Conservation (phyloP, 192 early-diverging fungal genomes). For the Backusella circina region DNA sequence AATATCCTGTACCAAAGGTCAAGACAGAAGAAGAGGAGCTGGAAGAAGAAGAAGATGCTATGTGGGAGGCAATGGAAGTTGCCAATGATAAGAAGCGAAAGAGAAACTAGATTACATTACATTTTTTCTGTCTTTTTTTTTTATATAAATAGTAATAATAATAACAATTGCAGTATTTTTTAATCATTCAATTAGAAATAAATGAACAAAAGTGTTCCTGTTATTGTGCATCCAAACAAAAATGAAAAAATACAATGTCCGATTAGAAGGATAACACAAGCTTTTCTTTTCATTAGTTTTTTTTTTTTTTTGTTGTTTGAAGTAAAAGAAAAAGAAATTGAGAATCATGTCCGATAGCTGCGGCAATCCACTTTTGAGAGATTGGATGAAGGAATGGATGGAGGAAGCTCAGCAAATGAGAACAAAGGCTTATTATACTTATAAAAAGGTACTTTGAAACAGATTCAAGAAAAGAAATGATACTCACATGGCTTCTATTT, state of each 20-base stretch:
- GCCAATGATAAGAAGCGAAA: slow-evolving; percentile 23
- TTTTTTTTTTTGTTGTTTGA: neutral
- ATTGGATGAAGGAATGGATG: slow-evolving; percentile 73
- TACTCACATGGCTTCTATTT: neutral
- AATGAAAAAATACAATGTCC: neutral
- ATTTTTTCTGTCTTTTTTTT: neutral
- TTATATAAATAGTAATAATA: neutral
- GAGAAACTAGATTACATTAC: neutral
- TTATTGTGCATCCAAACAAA: neutral
- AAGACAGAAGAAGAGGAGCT: slow-evolving; percentile 28
- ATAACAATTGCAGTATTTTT: neutral
- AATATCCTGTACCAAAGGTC: slow-evolving; percentile 16
- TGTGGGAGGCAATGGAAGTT: slow-evolving; percentile 58
- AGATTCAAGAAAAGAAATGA: neutral
- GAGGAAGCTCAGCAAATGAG: slow-evolving; percentile 44
- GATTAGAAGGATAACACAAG: neutral
- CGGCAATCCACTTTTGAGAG: slow-evolving; percentile 63
- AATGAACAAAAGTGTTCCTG: neutral
- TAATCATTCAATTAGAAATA: neutral
- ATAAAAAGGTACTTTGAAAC: slow-evolving; percentile 42
- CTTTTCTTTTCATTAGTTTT: neutral
- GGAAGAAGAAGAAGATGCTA: slow-evolving; percentile 57
- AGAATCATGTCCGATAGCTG: slow-evolving; percentile 31
- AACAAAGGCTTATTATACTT: slow-evolving; percentile 51
- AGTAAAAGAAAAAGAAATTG: neutral